These are phyloP conservation scores for Sporothrix curviconia DNA, from an alignment of 2,329 filamentous ascomycete species.

Conservation along the genomic window DNA sequence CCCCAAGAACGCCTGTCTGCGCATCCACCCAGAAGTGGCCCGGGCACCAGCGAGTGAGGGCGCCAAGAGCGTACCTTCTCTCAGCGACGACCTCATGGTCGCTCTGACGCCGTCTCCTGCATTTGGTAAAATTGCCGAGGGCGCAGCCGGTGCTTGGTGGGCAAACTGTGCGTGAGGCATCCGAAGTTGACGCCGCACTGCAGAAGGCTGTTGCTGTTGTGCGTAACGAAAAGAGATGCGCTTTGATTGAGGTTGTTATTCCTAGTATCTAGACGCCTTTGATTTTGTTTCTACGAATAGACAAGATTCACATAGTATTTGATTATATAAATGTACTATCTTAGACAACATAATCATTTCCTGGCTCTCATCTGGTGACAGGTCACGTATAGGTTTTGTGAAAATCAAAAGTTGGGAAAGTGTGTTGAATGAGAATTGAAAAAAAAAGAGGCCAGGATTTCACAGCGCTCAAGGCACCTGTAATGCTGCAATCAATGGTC, in stretches of 20 bases:
- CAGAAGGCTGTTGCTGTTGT: background rate
- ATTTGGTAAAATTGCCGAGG: conserved; percentile 1
- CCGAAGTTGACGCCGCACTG: background rate
- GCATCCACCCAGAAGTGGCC: background rate
- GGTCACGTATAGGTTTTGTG: too few species aligned
- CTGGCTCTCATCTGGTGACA: too few species aligned
- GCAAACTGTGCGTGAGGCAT: background rate
- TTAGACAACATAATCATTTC: too few species aligned
- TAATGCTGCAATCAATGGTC: too few species aligned
- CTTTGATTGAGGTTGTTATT: background rate
- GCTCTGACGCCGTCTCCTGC: background rate
- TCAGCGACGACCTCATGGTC: conserved; percentile 2
- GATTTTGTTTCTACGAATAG: too few species aligned
- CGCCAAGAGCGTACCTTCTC: background rate
- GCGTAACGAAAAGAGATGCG: background rate
- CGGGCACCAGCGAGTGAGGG: background rate
- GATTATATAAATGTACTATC: too few species aligned
- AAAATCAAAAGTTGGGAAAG: too few species aligned
- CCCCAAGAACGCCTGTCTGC: background rate
- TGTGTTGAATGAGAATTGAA: too few species aligned
- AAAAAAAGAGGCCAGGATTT: too few species aligned
- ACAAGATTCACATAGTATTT: too few species aligned
- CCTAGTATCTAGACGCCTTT: background rate
- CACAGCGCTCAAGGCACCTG: too few species aligned
- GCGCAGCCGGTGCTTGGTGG: background rate